phyloP scores from a whole-genome alignment of 768 basidiomycete genomes.

The Rhodocollybia butyracea region DNA sequence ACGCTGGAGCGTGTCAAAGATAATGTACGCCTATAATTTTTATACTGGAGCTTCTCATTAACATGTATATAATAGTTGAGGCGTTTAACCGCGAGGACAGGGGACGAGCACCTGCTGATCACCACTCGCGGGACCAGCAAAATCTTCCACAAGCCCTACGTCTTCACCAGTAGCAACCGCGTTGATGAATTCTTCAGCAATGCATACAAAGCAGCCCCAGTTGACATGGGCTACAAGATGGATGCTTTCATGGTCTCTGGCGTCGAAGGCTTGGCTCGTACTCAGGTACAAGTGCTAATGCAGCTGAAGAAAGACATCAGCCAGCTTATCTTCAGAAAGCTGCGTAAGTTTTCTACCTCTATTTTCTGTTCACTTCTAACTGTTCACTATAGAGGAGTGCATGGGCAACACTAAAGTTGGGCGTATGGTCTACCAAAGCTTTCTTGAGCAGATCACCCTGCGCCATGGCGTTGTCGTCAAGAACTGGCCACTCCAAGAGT shows the following conservation, averaged over 20 bases:
- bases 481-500: conserved; percentile 17
- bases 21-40: conserved; percentile 2
- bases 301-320: neutral
- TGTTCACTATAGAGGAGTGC: neutral
- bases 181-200: conserved; percentile 5
- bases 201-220: neutral
- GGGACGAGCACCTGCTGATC: conserved; percentile 5
- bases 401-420: neutral
- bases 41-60: neutral
- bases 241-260: conserved; percentile 11
- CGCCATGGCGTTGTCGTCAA: conserved; percentile 14
- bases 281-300: neutral
- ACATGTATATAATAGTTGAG: conserved; percentile 3
- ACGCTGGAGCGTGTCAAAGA: conserved; percentile 4
- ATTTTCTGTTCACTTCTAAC: too few species aligned
- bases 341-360: conserved; percentile 3
- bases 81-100: conserved; percentile 7
- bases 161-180: neutral
- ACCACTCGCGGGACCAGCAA: neutral
- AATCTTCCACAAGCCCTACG: conserved; percentile 1
- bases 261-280: conserved; percentile 7
- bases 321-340: neutral
- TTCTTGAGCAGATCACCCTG: conserved; percentile 16
- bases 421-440: conserved; percentile 17
- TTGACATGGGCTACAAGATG: conserved; percentile 5